Conservation (phyloP, 2,329 filamentous ascomycete genomes). For the Colletotrichum lupini region DNA sequence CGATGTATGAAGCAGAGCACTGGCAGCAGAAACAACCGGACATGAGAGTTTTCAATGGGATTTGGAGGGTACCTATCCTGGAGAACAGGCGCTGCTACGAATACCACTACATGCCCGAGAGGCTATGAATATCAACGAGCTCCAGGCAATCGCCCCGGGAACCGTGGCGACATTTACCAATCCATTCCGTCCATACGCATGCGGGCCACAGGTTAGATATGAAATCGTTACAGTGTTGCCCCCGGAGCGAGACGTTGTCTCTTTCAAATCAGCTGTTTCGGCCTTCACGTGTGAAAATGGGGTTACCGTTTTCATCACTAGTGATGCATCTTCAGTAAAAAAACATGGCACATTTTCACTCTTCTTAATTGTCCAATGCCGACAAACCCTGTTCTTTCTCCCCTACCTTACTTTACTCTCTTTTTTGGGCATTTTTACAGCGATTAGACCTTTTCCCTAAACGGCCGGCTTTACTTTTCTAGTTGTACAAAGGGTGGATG, state of each 20-base stretch:
- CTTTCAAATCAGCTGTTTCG: not conserved
- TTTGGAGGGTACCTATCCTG: not conserved
- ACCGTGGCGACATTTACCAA: not conserved
- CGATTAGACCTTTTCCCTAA: not conserved
- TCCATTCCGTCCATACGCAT: conserved; percentile 5
- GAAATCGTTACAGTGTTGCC: not conserved
- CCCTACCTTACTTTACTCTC: not conserved
- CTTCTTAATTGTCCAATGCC: not conserved
- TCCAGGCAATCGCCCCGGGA: not conserved
- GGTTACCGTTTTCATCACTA: not conserved
- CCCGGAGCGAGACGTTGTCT: conserved; percentile 20
- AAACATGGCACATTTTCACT: not conserved
- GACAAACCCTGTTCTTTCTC: not conserved
- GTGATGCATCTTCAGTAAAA: not conserved
- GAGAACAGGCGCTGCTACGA: not conserved
- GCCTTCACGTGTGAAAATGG: not conserved
- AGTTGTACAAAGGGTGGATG: conserved; percentile 12
- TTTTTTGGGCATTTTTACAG: not conserved
- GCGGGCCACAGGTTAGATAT: not conserved
- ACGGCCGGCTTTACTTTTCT: not conserved
- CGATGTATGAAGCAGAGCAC: not conserved
- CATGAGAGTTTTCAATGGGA: not conserved
- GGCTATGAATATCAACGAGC: conserved; percentile 1
- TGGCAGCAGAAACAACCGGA: not conserved
- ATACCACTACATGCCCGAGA: conserved; percentile 3